Conservation (phyloP, 2,329 filamentous ascomycete species). For the Aspergillus quadrilineatus region DNA sequence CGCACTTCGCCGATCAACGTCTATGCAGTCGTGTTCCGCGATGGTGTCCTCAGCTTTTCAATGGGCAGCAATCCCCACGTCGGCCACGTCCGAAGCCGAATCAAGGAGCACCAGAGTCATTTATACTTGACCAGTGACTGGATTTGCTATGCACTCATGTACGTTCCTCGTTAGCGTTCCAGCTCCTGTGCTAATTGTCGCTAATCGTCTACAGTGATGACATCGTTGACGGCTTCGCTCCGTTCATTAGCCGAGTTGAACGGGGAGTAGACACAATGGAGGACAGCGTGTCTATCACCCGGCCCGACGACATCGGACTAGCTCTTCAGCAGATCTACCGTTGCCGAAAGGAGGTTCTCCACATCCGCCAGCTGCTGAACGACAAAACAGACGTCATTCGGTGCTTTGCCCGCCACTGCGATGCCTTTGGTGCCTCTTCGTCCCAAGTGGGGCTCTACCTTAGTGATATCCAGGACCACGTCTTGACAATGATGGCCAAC, state of each 20-base stretch:
- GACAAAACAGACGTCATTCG: slow-evolving; percentile 95
- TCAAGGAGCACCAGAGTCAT: slow-evolving; percentile 85
- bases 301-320: slow-evolving; percentile 77
- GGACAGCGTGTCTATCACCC: slow-evolving; percentile 85
- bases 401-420: slow-evolving; percentile 94
- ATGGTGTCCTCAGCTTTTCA: slow-evolving; percentile 88
- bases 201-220: slow-evolving; percentile 64
- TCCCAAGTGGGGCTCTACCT: slow-evolving; percentile 93
- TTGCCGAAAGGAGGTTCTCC: slow-evolving; percentile 87
- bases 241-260: slow-evolving; percentile 79
- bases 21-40: slow-evolving; percentile 89
- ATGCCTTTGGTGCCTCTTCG: slow-evolving; percentile 83
- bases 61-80: slow-evolving; percentile 81
- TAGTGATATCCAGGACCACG: slow-evolving; percentile 94
- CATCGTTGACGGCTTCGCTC: slow-evolving; percentile 90
- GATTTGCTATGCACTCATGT: slow-evolving; percentile 97
- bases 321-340: slow-evolving; percentile 83
- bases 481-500: slow-evolving; percentile 96
- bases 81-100: slow-evolving; percentile 82
- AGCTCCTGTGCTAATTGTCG: not conserved
- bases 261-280: slow-evolving; percentile 83
- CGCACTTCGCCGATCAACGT: slow-evolving; percentile 90
- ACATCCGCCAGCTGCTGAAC: slow-evolving; percentile 80
- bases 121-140: slow-evolving; percentile 89
- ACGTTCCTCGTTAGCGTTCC: slow-evolving; percentile 37